Evolutionary conservation across 768 basidiomycete genomes (phyloP).

Genomic region (Russula abietina): DNA sequence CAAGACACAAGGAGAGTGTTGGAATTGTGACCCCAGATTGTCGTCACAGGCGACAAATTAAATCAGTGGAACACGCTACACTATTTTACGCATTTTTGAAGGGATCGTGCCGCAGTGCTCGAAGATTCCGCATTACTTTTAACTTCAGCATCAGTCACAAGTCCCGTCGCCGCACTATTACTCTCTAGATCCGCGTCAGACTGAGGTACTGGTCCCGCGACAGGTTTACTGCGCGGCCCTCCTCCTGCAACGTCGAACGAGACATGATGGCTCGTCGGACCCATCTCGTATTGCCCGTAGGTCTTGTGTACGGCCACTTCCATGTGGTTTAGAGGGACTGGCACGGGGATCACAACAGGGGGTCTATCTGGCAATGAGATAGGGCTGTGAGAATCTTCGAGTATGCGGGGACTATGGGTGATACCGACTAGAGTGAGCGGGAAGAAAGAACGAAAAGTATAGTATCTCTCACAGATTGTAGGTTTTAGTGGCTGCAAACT

Average conservation of each 20-base stretch:
- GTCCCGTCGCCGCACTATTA: background rate
- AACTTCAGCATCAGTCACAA: too few species aligned
- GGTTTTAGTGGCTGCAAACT: background rate
- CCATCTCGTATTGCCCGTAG: too few species aligned
- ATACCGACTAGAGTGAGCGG: background rate
- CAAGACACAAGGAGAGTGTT: too few species aligned
- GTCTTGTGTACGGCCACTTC: background rate
- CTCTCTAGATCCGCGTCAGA: background rate
- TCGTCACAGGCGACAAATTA: too few species aligned
- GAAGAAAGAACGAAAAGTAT: background rate
- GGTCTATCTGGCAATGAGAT: background rate
- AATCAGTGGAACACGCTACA: background rate
- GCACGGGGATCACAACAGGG: too few species aligned
- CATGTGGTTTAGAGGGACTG: background rate
- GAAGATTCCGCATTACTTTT: too few species aligned
- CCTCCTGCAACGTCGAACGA: background rate
- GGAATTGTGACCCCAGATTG: too few species aligned
- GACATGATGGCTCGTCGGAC: background rate
- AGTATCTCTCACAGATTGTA: background rate
- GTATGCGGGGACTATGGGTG: background rate
- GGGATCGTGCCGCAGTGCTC: background rate
- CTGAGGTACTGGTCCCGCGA: background rate
- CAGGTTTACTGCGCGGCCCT: background rate
- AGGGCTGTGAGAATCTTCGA: too few species aligned
- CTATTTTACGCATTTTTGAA: background rate